Conservation (phyloP, 495 filamentous ascomycete genomes). For the Podospora appendiculata region DNA sequence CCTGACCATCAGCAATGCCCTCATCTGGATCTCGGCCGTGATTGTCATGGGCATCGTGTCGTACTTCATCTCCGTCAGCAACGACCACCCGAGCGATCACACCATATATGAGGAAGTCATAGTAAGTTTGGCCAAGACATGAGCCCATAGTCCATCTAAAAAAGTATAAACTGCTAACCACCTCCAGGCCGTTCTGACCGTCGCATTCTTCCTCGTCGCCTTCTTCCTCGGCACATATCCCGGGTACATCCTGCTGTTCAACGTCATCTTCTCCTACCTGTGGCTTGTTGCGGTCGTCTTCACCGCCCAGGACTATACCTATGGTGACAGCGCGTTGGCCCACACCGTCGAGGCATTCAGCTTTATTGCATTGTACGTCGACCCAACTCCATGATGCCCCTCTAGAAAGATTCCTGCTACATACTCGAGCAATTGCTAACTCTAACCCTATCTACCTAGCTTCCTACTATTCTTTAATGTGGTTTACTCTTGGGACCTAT, state of each 20-base stretch:
- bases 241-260: conserved; percentile 43
- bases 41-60: conserved; percentile 55
- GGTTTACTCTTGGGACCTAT: conserved; percentile 38
- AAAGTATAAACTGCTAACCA: conserved; percentile 2
- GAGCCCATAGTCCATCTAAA: neutral
- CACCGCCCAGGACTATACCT: conserved; percentile 47
- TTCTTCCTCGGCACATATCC: conserved; percentile 47
- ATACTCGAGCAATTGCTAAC: neutral
- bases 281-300: conserved; percentile 58
- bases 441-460: conserved; percentile 25
- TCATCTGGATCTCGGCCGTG: conserved; percentile 47
- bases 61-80: conserved; percentile 39
- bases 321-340: conserved; percentile 30
- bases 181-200: conserved; percentile 43
- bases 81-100: conserved; percentile 27
- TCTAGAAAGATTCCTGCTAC: too few relatives aligned
- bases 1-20: conserved; percentile 21
- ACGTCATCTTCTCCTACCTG: conserved; percentile 56
- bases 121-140: conserved; percentile 28
- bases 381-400: neutral
- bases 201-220: conserved; percentile 50
- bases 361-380: conserved; percentile 51
- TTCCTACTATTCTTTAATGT: conserved; percentile 49
- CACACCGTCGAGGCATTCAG: conserved; percentile 51
- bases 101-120: conserved; percentile 51